A percentile compares a stretch with the other conserved stretches of the same genome.
Conservation (phyloP, 352 stramenopile species). For the Phytopythium delawarense region DNA sequence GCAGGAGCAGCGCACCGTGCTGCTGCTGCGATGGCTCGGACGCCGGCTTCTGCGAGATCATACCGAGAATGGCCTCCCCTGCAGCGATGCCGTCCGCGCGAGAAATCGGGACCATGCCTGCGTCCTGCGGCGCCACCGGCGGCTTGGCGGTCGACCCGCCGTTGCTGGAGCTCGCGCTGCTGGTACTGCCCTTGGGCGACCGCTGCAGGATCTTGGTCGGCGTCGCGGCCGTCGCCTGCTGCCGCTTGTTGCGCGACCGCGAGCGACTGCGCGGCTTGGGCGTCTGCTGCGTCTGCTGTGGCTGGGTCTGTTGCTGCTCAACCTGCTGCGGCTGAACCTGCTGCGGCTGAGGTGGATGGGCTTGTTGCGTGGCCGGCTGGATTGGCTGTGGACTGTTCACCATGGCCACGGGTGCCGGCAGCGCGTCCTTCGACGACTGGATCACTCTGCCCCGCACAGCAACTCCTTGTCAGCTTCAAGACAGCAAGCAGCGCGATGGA, state of each 20-base stretch:
- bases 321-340: constrained; percentile 19
- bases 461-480: neutral
- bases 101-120: constrained; percentile 61
- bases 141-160: constrained; percentile 12
- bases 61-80: constrained; percentile 77
- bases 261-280: constrained; percentile 29
- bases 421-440: constrained; percentile 46
- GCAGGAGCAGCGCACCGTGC: constrained; percentile 13
- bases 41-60: constrained; percentile 56
- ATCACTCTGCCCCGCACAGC: constrained; percentile 39
- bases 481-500: neutral
- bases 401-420: constrained; percentile 13
- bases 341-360: constrained; percentile 8
- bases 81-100: constrained; percentile 77
- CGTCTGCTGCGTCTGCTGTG: constrained; percentile 24
- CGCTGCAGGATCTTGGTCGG: constrained; percentile 71
- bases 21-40: constrained; percentile 13
- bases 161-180: constrained; percentile 24
- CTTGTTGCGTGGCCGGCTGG: constrained; percentile 11
- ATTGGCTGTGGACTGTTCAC: constrained; percentile 14
- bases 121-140: constrained; percentile 2
- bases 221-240: constrained; percentile 20
- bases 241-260: constrained; percentile 54
- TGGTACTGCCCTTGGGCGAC: constrained; percentile 29
- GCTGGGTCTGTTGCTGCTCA: constrained; percentile 30